A percentile compares a stretch with the other conserved stretches of the same genome.
These are phyloP conservation scores for Quercus wislizeni DNA, from an alignment of 306 rosid genomes.

Conservation along the genomic window DNA sequence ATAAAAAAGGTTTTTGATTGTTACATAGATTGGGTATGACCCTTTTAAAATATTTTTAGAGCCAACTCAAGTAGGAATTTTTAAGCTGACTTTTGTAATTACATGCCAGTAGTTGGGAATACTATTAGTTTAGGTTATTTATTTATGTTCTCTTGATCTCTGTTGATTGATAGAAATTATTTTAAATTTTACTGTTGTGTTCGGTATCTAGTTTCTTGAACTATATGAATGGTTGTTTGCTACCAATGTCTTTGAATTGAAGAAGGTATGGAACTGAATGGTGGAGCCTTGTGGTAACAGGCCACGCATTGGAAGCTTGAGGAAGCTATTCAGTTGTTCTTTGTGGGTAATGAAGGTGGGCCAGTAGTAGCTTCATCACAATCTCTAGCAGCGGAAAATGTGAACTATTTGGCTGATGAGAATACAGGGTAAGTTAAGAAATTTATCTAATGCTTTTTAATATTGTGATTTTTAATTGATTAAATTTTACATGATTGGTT, in stretches of 20 bases:
- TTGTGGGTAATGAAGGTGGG: conserved; percentile 69
- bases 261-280: background rate
- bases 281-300: conserved; percentile 37
- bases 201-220: background rate
- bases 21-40: too few relatives aligned
- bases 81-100: background rate
- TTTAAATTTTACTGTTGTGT: background rate
- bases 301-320: conserved; percentile 96
- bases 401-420: conserved; percentile 38
- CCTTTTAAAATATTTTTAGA: too few relatives aligned
- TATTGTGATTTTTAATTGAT: background rate
- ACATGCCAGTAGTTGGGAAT: background rate
- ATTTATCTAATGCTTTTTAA: background rate
- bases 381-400: conserved; percentile 41
- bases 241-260: too few relatives aligned
- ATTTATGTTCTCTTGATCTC: background rate
- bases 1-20: too few relatives aligned
- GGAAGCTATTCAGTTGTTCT: conserved; percentile 89
- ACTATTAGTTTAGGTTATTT: background rate
- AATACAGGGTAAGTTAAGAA: conserved; percentile 33
- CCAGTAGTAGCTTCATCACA: conserved; percentile 25
- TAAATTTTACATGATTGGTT: conserved; percentile 4
- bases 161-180: background rate
- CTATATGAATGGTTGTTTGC: too few relatives aligned
- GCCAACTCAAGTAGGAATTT: too few relatives aligned